Percentiles rank a stretch among this genome's conserved stretches.
Evolutionary conservation across 208 protist genomes (phyloP).

Genomic region (Acanthamoeba lenticulata): DNA sequence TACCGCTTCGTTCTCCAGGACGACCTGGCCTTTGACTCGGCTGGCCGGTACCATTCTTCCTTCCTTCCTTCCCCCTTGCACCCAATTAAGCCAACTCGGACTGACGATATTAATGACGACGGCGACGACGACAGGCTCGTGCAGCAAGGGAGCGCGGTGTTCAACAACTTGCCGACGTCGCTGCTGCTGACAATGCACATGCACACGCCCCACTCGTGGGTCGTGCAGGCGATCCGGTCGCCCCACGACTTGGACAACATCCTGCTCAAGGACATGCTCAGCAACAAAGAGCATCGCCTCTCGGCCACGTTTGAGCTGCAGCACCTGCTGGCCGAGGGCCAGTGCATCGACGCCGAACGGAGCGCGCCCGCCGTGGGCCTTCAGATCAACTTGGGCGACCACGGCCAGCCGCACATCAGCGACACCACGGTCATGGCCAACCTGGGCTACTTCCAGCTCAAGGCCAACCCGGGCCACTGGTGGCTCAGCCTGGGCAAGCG

Average conservation of each 20-base stretch:
- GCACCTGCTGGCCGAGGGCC: slow-evolving; percentile 90
- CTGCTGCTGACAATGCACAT: slow-evolving; percentile 88
- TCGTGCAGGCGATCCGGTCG: slow-evolving; percentile 88
- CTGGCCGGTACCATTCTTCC: slow-evolving; percentile 64
- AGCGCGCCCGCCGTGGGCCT: slow-evolving; percentile 84
- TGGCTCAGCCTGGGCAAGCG: slow-evolving; percentile 83
- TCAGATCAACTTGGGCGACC: slow-evolving; percentile 87
- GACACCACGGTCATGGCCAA: slow-evolving; percentile 98
- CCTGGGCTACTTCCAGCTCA: slow-evolving; percentile 97
- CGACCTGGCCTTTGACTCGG: slow-evolving; percentile 86
- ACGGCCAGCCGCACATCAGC: slow-evolving; percentile 23
- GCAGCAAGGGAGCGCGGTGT: slow-evolving; percentile 81
- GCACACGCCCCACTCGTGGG: slow-evolving; percentile 92
- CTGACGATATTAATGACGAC: background rate
- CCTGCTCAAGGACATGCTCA: slow-evolving; percentile 88
- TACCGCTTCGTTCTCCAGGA: slow-evolving; percentile 91
- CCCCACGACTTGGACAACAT: slow-evolving; percentile 97
- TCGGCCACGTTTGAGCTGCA: slow-evolving; percentile 91
- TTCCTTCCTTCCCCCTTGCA: background rate
- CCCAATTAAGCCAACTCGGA: too few relatives aligned
- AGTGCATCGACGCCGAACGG: slow-evolving; percentile 72
- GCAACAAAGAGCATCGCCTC: slow-evolving; percentile 78
- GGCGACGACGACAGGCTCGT: slow-evolving; percentile 82
- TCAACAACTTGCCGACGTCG: slow-evolving; percentile 74
- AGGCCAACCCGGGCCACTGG: slow-evolving; percentile 92